Evolutionary conservation across 257 asterid genomes (phyloP).

Genomic region (Solanum ossicruentum): DNA sequence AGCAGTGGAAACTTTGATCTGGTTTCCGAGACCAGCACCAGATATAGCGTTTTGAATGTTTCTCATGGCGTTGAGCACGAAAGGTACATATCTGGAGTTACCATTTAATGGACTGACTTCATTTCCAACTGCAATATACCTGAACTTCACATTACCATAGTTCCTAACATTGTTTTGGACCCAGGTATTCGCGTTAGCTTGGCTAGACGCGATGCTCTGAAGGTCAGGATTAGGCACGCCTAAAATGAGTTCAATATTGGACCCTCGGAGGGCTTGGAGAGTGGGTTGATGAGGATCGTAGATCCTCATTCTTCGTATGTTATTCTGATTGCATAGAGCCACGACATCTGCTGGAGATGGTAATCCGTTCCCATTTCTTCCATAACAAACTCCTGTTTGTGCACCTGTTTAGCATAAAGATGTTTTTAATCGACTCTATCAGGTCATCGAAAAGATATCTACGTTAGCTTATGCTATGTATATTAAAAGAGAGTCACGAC

Average conservation of each 20-base stretch:
- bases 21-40: slow-evolving; percentile 7
- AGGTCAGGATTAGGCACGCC: slow-evolving; percentile 25
- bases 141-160: slow-evolving; percentile 22
- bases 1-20: slow-evolving; percentile 22
- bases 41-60: slow-evolving; percentile 20
- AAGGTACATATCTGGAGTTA: not conserved
- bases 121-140: slow-evolving; percentile 49
- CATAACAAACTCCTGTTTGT: slow-evolving; percentile 25
- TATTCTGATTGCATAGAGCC: slow-evolving; percentile 11
- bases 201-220: slow-evolving; percentile 24
- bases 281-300: slow-evolving; percentile 21
- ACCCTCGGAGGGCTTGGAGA: slow-evolving; percentile 23
- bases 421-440: not conserved
- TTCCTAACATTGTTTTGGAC: slow-evolving; percentile 40
- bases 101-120: slow-evolving; percentile 24
- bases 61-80: slow-evolving; percentile 19
- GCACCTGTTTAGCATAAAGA: not conserved
- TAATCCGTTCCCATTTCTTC: slow-evolving; percentile 7
- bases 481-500: not conserved
- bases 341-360: slow-evolving; percentile 17
- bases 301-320: slow-evolving; percentile 20
- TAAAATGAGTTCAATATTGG: slow-evolving; percentile 22
- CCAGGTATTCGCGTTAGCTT: slow-evolving; percentile 44
- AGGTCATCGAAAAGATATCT: not conserved
- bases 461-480: not conserved